These are phyloP conservation scores for Hypoxylon sp. DNA, from an alignment of 2,329 filamentous ascomycete genomes.

Conservation along the genomic window DNA sequence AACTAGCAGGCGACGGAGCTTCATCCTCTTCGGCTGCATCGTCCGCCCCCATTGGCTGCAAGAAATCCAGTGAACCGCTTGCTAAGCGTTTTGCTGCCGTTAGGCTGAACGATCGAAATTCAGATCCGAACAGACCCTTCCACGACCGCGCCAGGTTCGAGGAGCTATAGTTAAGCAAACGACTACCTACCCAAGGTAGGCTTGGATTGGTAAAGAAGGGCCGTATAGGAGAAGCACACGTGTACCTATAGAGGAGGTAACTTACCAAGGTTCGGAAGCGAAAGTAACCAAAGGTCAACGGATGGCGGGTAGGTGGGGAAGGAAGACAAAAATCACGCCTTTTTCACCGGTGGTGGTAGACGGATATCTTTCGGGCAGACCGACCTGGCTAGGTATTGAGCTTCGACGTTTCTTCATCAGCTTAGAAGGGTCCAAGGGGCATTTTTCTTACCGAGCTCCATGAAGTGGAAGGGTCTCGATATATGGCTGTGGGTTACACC, in stretches of 20 bases:
- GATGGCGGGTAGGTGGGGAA: neutral
- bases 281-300: neutral
- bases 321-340: neutral
- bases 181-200: neutral
- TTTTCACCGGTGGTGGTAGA: neutral
- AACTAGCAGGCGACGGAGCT: constrained; percentile 39
- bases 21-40: constrained; percentile 34
- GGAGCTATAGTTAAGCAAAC: constrained; percentile 23
- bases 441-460: neutral
- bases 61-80: constrained; percentile 54
- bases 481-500: neutral
- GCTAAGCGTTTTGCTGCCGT: constrained; percentile 58
- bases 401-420: neutral
- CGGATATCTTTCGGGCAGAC: neutral
- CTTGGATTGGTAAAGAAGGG: neutral
- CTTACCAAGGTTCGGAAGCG: constrained; percentile 2
- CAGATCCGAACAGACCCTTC: constrained; percentile 50
- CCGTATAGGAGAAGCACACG: neutral
- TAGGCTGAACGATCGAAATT: constrained; percentile 55
- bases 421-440: neutral
- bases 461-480: neutral
- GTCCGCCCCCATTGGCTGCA: constrained; percentile 36
- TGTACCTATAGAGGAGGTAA: neutral
- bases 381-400: neutral
- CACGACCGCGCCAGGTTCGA: constrained; percentile 53